Evolutionary conservation across 2,329 filamentous ascomycete species (phyloP).

Genomic region (Colletotrichum sp.): DNA sequence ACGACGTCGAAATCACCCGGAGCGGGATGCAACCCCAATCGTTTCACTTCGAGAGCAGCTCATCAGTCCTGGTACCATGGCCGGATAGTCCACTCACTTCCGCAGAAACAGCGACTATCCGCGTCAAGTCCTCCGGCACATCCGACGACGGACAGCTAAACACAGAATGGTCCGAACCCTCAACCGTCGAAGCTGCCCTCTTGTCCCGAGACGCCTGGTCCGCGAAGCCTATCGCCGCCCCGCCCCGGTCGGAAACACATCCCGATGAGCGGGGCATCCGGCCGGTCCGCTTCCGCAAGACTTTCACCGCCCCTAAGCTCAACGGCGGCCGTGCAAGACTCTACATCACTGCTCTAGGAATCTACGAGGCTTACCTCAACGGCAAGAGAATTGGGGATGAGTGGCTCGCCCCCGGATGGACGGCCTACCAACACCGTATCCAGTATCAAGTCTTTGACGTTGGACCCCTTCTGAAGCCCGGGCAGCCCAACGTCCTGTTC

Average conservation of each 20-base stretch:
- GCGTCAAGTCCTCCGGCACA: conserved; percentile 29
- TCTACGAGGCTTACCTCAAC: conserved; percentile 43
- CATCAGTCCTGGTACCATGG: conserved; percentile 18
- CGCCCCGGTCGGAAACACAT: neutral
- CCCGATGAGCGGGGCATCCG: conserved; percentile 1
- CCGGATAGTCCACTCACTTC: conserved; percentile 25
- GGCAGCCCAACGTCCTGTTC: conserved; percentile 40
- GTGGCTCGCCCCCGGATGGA: conserved; percentile 47
- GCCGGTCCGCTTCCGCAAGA: conserved; percentile 11
- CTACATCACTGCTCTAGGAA: conserved; percentile 39
- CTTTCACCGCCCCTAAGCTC: neutral
- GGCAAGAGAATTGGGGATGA: conserved; percentile 32
- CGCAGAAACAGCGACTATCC: conserved; percentile 29
- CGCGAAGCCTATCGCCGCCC: conserved; percentile 2
- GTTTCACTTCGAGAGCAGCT: neutral
- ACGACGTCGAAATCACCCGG: conserved; percentile 21
- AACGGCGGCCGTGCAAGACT: conserved; percentile 25
- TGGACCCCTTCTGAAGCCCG: conserved; percentile 28
- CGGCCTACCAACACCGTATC: conserved; percentile 45
- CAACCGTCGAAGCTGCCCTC: conserved; percentile 2
- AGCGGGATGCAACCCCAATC: neutral
- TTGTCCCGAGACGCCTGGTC: neutral
- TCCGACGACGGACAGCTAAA: neutral
- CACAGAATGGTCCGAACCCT: conserved; percentile 1
- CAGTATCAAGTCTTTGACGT: conserved; percentile 50